A percentile compares a stretch with the other conserved stretches of the same genome.
These are phyloP conservation scores for Antarctomyces pellizariae DNA, from an alignment of 495 filamentous ascomycete genomes.

Conservation along the genomic window DNA sequence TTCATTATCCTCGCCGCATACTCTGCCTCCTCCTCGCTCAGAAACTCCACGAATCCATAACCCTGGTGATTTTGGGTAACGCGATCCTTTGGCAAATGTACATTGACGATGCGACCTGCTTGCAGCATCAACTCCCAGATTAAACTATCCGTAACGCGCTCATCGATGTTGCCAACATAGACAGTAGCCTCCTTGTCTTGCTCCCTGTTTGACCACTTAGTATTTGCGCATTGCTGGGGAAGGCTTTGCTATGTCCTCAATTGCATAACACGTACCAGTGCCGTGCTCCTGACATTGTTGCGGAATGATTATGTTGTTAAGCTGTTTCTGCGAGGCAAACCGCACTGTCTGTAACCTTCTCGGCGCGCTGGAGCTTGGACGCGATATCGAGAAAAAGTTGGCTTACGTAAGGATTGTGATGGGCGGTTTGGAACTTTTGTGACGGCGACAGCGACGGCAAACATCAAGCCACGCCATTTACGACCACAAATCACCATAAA, in stretches of 20 bases:
- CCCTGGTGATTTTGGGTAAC: conserved; percentile 93
- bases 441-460: too few species aligned
- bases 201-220: conserved; percentile 36
- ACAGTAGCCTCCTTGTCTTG: conserved; percentile 98
- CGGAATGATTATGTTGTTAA: conserved; percentile 1
- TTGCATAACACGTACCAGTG: conserved; percentile 45
- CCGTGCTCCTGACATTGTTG: conserved; percentile 45
- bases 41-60: conserved; percentile 97
- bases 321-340: conserved; percentile 1
- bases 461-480: too few species aligned
- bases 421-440: not conserved
- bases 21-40: conserved; percentile 85
- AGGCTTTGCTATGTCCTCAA: not conserved
- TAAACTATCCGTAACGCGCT: conserved; percentile 72
- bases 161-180: conserved; percentile 95
- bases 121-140: conserved; percentile 98
- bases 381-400: conserved; percentile 4
- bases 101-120: conserved; percentile 86
- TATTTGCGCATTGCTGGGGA: conserved; percentile 1
- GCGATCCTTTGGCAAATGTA: conserved; percentile 92
- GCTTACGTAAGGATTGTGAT: conserved; percentile 1
- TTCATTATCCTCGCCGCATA: conserved; percentile 97
- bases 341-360: conserved; percentile 3
- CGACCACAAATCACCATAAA: too few species aligned
- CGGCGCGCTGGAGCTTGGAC: conserved; percentile 4